Evolutionary conservation across 2,329 filamentous ascomycete genomes (phyloP), one percentile per base, ranked within the genome.

Genomic region (Xylariaceae sp.): DNA sequence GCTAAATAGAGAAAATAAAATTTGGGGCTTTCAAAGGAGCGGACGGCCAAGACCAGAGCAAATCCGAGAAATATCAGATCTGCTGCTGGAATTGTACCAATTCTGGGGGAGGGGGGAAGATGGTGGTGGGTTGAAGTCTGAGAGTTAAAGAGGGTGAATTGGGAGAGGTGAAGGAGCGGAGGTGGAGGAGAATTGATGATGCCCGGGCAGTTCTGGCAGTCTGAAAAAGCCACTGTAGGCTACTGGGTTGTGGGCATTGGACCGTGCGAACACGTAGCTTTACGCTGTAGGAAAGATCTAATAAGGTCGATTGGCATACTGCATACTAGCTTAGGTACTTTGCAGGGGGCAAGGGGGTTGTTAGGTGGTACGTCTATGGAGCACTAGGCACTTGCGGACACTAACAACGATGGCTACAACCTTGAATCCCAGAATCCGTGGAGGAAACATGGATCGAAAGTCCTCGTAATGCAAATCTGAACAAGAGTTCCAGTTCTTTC

Each of bases 1-100:
- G 61, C 62, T 63, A 54, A 59, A 60, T 64, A 61, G 60, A 54
- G 49, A 59, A 26, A 64, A 65, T 53, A 61, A 67, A 70, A 65
- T 64, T 43, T 48, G 46, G 60, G 45, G 59, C 63, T 64, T 50
- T 69, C 63, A 81, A 79, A 79, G 78, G 81, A 84, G 80, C 76
- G 81, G 81, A 84, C 81, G 81, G 81, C 71, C 80, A 76, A 83
- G 74, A 81, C 81, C 82, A 85, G 81, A 73, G 75, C 73, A 77
- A 81, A 78, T 78, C 71, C 72, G 68, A 67, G 52, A 65, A 57
- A 59, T 44, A 62, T 29, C 55, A 77, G 76, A 77, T 75, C 71
- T 76, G 78, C 79, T 71, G 70, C 80, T 77, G 81, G 81, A 81
- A 82, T 81, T 78, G 81, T 74, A 77, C 82, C 81, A 84, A 69